Evolutionary conservation across 2,329 filamentous ascomycete genomes (phyloP).

Genomic region (Sphaerulina vaccinii): DNA sequence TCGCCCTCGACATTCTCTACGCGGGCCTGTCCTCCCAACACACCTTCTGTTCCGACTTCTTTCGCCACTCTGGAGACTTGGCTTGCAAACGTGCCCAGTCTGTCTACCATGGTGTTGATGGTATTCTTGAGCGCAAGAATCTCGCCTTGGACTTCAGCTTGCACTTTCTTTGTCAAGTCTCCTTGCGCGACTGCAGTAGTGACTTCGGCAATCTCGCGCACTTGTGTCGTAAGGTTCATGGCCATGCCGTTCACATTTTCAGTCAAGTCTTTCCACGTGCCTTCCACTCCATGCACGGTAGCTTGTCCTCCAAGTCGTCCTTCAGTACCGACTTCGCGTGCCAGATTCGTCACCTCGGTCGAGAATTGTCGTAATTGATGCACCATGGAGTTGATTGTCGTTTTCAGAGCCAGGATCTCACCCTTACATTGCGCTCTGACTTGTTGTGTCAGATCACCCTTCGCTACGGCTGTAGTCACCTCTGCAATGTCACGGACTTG

Average conservation of each 20-base stretch:
- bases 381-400: constrained; percentile 55
- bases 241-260: constrained; percentile 56
- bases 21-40: constrained; percentile 62
- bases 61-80: constrained; percentile 66
- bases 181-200: constrained; percentile 54
- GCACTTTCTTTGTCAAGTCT: constrained; percentile 53
- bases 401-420: constrained; percentile 53
- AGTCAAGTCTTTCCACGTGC: constrained; percentile 55
- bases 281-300: constrained; percentile 53
- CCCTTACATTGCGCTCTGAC: constrained; percentile 54
- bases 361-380: constrained; percentile 54
- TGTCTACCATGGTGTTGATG: constrained; percentile 67
- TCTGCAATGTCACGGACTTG: constrained; percentile 55
- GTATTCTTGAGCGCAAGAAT: constrained; percentile 75
- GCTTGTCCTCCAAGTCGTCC: constrained; percentile 53
- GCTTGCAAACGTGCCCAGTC: constrained; percentile 62
- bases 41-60: constrained; percentile 64
- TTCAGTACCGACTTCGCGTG: constrained; percentile 53
- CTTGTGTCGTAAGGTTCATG: constrained; percentile 51
- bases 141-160: constrained; percentile 53
- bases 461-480: constrained; percentile 53
- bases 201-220: constrained; percentile 55
- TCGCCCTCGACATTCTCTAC: constrained; percentile 66
- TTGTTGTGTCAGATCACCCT: constrained; percentile 53
- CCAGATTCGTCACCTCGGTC: constrained; percentile 54